A percentile compares a stretch with the other conserved stretches of the same genome.
phyloP scores from a whole-genome alignment of 2,329 filamentous ascomycete genomes.

The Ceratocystis smalleyi region DNA sequence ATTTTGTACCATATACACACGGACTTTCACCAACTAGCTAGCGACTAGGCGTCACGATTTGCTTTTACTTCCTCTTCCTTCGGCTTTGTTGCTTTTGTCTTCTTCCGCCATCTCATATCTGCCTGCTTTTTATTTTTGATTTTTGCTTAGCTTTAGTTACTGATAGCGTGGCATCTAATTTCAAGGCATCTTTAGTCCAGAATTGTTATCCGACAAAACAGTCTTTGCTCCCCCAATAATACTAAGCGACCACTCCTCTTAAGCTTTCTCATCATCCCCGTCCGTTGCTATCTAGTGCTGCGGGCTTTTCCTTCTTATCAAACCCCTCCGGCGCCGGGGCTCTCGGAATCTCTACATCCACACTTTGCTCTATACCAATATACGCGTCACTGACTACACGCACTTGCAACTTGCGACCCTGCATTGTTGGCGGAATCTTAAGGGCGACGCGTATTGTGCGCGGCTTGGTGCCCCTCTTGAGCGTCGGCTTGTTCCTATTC shows the following conservation, averaged over 20 bases:
- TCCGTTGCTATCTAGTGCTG: background rate
- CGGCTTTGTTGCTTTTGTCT: too few species aligned
- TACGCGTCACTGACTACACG: conserved; percentile 77
- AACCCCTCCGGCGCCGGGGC: conserved; percentile 24
- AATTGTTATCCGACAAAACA: too few species aligned
- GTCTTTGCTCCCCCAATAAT: background rate
- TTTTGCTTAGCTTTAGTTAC: too few species aligned
- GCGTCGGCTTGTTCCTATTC: background rate
- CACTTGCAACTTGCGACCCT: conserved; percentile 51
- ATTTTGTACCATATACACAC: background rate
- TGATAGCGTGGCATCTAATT: too few species aligned
- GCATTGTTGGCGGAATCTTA: conserved; percentile 29
- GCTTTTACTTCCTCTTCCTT: background rate
- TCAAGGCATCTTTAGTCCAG: too few species aligned
- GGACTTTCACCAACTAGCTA: background rate
- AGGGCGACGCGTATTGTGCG: conserved; percentile 7
- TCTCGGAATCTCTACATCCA: conserved; percentile 37
- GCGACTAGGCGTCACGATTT: background rate
- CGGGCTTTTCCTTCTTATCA: conserved; percentile 14
- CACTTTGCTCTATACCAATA: conserved; percentile 49
- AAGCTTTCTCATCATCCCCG: background rate
- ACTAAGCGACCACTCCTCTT: background rate
- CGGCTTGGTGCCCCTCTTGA: conserved; percentile 12
- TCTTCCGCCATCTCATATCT: too few species aligned
- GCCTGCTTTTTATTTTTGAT: too few species aligned